Evolutionary conservation across 225 moss, liverwort and hornwort species (phyloP).

Genomic region (Physcomitrellopsis africana): DNA sequence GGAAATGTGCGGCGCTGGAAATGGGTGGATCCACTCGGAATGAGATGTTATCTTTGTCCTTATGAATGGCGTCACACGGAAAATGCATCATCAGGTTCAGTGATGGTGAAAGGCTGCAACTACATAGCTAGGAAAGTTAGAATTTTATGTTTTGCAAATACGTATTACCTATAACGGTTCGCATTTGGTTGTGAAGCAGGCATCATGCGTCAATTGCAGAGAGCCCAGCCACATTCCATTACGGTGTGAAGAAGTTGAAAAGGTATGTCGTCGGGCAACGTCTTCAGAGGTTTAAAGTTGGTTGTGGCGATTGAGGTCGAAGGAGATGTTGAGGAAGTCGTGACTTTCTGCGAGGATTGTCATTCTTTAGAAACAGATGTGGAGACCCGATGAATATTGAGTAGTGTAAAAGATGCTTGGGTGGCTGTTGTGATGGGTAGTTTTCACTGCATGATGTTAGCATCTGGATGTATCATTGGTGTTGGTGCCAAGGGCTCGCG

Average conservation of each 20-base stretch:
- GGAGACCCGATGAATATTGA: slow-evolving; percentile 2
- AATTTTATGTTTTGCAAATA: background rate
- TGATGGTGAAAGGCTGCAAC: too few species aligned
- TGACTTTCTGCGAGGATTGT: background rate
- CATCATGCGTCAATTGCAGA: slow-evolving; percentile 78
- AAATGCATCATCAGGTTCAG: too few species aligned
- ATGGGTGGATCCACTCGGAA: too few species aligned
- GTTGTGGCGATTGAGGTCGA: background rate
- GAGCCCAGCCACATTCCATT: slow-evolving; percentile 73
- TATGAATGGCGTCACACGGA: too few species aligned
- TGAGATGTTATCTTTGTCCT: too few species aligned
- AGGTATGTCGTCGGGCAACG: slow-evolving; percentile 41
- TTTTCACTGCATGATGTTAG: slow-evolving; percentile 12
- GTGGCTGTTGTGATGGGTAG: slow-evolving; percentile 22
- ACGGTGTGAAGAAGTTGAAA: slow-evolving; percentile 81
- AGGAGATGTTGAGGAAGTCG: background rate
- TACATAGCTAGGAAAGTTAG: background rate
- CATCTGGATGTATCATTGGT: slow-evolving; percentile 5
- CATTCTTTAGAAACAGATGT: background rate
- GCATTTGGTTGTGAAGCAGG: slow-evolving; percentile 47
- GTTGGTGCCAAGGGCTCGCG: too few species aligned
- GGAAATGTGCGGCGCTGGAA: too few species aligned
- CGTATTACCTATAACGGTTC: background rate
- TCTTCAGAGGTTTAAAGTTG: slow-evolving; percentile 5
- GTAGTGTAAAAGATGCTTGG: slow-evolving; percentile 1